Evolutionary conservation across 306 rosid genomes (phyloP).

Genomic region (Lathyrus oleraceus): DNA sequence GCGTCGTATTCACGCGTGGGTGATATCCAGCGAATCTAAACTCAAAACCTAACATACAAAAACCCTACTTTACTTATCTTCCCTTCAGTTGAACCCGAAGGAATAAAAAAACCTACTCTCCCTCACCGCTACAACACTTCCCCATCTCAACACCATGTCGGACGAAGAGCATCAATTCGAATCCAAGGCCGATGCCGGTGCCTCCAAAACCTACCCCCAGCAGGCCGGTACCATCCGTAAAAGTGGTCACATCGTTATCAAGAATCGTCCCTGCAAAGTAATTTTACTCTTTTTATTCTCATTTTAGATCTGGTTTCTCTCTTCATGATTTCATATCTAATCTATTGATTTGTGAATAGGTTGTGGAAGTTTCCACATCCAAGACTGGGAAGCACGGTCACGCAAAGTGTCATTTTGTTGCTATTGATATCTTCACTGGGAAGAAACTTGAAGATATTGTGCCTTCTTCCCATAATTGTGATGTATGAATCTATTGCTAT

Average conservation of each 20-base stretch:
- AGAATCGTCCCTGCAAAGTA: conserved; percentile 76
- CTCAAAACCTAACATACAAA: background rate
- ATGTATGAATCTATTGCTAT: conserved; percentile 40
- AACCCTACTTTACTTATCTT: conserved; percentile 35
- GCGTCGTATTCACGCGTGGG: conserved; percentile 32
- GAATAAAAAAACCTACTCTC: background rate
- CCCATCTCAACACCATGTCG: conserved; percentile 41
- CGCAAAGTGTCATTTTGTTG: conserved; percentile 73
- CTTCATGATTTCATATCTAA: background rate
- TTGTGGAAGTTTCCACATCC: conserved; percentile 49
- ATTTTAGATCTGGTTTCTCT: conserved; percentile 3
- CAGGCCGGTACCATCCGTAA: conserved; percentile 85
- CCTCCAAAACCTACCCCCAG: conserved; percentile 76
- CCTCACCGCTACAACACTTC: background rate
- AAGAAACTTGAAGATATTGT: conserved; percentile 77
- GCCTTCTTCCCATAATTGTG: conserved; percentile 80
- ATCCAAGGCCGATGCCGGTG: conserved; percentile 80
- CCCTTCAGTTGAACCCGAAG: background rate
- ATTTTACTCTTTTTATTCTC: too few species aligned
- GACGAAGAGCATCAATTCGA: conserved; percentile 83
- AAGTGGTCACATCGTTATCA: conserved; percentile 74
- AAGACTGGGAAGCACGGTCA: conserved; percentile 52
- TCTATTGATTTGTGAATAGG: conserved; percentile 16
- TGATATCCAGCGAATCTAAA: background rate
- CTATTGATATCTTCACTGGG: conserved; percentile 64